A percentile compares a stretch with the other conserved stretches of the same genome.
Conservation (phyloP, 345 rosid genomes). For the Brassica nigra region DNA sequence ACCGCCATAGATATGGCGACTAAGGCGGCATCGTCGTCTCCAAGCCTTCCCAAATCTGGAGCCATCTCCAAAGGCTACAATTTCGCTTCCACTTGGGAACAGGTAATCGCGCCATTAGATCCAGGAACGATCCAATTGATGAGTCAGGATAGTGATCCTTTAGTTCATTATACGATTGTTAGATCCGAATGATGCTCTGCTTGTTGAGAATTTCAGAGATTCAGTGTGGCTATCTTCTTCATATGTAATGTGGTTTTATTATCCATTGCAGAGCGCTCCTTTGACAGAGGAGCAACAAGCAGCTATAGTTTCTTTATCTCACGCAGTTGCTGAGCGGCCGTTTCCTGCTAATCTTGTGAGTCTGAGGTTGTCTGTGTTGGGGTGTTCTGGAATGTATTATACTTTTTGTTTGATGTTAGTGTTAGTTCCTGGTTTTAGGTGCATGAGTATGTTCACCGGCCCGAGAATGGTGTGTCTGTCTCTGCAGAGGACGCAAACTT, state of each 20-base stretch:
- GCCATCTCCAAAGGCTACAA: conserved; percentile 91
- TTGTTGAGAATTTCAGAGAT: conserved; percentile 13
- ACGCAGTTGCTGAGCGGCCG: conserved; percentile 80
- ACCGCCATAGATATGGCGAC: conserved; percentile 45
- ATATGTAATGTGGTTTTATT: conserved; percentile 20
- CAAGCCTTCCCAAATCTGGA: conserved; percentile 64
- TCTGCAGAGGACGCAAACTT: conserved; percentile 48
- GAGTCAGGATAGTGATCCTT: background rate
- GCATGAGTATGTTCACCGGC: conserved; percentile 58
- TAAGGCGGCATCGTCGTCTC: conserved; percentile 41
- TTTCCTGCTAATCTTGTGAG: conserved; percentile 74
- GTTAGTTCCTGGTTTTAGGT: conserved; percentile 47
- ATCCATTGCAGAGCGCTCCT: conserved; percentile 68
- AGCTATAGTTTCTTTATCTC: conserved; percentile 62
- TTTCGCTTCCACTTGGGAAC: conserved; percentile 96
- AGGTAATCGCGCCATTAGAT: conserved; percentile 49
- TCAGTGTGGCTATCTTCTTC: conserved; percentile 1
- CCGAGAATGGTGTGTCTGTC: conserved; percentile 64
- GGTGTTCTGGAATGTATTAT: background rate
- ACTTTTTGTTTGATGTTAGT: conserved; percentile 13
- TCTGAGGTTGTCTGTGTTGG: conserved; percentile 7
- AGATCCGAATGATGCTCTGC: conserved; percentile 21
- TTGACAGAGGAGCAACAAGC: conserved; percentile 84
- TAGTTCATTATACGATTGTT: background rate
- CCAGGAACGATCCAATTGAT: background rate